Conservation (phyloP, 2,329 filamentous ascomycete genomes). For the Sporothrix phasma region DNA sequence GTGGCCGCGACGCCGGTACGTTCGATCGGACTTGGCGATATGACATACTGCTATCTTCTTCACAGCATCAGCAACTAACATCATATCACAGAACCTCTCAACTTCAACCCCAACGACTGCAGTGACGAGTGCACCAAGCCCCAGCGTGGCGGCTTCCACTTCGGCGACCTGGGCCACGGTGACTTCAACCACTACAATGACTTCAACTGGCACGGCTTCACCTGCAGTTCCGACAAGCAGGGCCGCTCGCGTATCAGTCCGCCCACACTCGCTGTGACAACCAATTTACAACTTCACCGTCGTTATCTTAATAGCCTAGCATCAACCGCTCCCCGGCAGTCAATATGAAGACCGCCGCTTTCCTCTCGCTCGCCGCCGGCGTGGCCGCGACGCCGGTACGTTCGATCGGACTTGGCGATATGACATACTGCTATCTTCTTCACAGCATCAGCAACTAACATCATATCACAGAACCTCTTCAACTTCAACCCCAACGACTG, state of each 20-base stretch:
- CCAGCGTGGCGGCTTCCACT: conserved; percentile 64
- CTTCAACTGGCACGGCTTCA: conserved; percentile 65
- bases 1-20: conserved; percentile 35
- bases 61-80: too few species aligned
- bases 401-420: neutral
- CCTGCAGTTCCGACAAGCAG: conserved; percentile 48
- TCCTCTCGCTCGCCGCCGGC: conserved; percentile 41
- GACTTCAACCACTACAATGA: conserved; percentile 56
- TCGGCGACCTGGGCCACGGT: conserved; percentile 52
- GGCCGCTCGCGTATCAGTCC: conserved; percentile 51
- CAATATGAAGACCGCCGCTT: conserved; percentile 42
- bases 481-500: conserved; percentile 60
- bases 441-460: neutral
- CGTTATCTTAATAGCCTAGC: neutral
- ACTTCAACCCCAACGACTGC: conserved; percentile 60
- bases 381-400: conserved; percentile 35
- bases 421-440: neutral
- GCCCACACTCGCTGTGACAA: too few species aligned
- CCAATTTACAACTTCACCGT: neutral
- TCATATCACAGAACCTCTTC: neutral
- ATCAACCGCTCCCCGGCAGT: neutral
- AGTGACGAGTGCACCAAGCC: conserved; percentile 67
- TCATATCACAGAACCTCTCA: conserved; percentile 12
- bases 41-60: too few species aligned
- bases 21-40: neutral